These are phyloP conservation scores for Aureobasidium sp. DNA, from an alignment of 2,329 filamentous ascomycete species.

Conservation along the genomic window DNA sequence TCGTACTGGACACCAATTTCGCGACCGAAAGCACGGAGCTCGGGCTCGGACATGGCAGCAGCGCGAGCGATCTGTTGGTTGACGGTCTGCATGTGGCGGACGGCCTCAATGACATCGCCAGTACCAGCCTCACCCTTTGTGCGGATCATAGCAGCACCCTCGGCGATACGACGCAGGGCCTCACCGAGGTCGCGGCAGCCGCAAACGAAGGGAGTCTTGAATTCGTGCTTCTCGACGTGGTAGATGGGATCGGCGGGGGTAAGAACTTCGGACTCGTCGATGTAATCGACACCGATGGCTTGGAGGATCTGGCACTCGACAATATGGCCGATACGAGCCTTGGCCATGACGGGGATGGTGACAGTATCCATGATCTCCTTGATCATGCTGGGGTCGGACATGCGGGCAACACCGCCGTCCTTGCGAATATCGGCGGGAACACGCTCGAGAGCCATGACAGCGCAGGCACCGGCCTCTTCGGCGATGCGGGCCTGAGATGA, in stretches of 20 bases:
- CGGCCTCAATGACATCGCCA: constrained; percentile 93
- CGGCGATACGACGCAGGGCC: constrained; percentile 80
- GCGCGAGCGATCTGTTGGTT: constrained; percentile 75
- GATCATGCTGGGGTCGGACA: constrained; percentile 94
- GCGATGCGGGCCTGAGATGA: constrained; percentile 75
- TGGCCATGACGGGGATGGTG: constrained; percentile 98
- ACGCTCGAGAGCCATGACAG: constrained; percentile 97
- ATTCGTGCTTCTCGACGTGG: constrained; percentile 85
- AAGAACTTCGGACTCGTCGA: constrained; percentile 95
- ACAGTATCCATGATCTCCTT: constrained; percentile 90
- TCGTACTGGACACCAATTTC: constrained; percentile 72
- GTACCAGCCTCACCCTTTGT: constrained; percentile 98
- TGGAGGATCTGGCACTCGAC: constrained; percentile 98
- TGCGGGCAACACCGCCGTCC: constrained; percentile 88
- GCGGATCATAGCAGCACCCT: constrained; percentile 97
- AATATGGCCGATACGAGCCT: constrained; percentile 94
- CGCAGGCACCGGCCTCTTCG: constrained; percentile 89
- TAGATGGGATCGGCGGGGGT: constrained; percentile 85
- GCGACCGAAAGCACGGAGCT: constrained; percentile 71
- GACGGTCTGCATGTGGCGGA: constrained; percentile 90
- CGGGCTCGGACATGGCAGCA: constrained; percentile 56
- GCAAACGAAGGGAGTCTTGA: constrained; percentile 86
- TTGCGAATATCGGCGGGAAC: constrained; percentile 93
- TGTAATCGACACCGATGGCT: constrained; percentile 91
- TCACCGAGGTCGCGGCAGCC: constrained; percentile 92